These are phyloP conservation scores for Phytophthora fragariae DNA, from an alignment of 352 stramenopile genomes.

Conservation along the genomic window DNA sequence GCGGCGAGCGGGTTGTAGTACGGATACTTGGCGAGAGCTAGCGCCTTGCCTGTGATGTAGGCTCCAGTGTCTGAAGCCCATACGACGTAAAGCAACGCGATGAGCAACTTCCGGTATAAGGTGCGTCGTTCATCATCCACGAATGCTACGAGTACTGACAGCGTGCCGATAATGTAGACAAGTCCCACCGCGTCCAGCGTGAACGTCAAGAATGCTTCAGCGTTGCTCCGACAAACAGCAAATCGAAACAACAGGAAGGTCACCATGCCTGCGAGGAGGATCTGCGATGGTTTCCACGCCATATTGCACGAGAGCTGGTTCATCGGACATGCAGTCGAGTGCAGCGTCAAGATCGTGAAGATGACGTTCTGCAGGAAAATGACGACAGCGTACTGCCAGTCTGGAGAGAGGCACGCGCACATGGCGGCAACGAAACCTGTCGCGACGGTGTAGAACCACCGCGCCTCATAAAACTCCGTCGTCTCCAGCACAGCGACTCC, in stretches of 20 bases:
- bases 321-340: conserved; percentile 67
- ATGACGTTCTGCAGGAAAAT: conserved; percentile 53
- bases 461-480: conserved; percentile 64
- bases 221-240: conserved; percentile 35
- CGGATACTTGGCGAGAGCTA: conserved; percentile 86
- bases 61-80: conserved; percentile 93
- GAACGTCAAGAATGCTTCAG: conserved; percentile 52
- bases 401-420: conserved; percentile 56
- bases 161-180: conserved; percentile 66
- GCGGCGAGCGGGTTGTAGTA: conserved; percentile 85
- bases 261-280: conserved; percentile 49
- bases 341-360: conserved; percentile 62
- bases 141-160: conserved; percentile 63
- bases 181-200: conserved; percentile 63
- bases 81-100: conserved; percentile 74
- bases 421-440: conserved; percentile 50
- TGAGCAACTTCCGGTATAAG: conserved; percentile 67
- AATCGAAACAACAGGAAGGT: conserved; percentile 60
- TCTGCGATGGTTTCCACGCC: conserved; percentile 37
- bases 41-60: conserved; percentile 92
- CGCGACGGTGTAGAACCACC: conserved; percentile 53
- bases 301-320: conserved; percentile 60
- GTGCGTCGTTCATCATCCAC: conserved; percentile 65
- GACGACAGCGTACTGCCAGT: conserved; percentile 59
- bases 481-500: conserved; percentile 41